Percentiles rank a stretch among this genome's conserved stretches.
phyloP scores from a whole-genome alignment of 768 basidiomycete genomes.

The Gymnopilus junonius region DNA sequence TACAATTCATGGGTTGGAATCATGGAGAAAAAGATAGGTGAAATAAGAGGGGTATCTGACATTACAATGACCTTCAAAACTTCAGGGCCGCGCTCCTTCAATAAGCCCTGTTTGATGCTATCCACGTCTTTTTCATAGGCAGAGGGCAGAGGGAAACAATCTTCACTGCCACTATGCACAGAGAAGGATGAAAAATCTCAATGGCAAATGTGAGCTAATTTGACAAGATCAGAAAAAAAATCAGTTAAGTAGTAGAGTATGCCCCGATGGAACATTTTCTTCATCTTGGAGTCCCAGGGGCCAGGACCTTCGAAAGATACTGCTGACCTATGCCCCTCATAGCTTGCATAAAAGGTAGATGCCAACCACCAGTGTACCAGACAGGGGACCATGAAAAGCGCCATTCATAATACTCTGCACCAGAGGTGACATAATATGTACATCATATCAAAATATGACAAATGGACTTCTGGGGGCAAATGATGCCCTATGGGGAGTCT shows the following conservation, averaged over 20 bases:
- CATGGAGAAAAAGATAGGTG: neutral
- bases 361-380: slow-evolving; percentile 43
- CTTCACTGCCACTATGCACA: slow-evolving; percentile 26
- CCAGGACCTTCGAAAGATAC: slow-evolving; percentile 37
- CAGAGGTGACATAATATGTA: slow-evolving; percentile 38
- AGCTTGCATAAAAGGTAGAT: slow-evolving; percentile 38
- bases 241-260: slow-evolving; percentile 8
- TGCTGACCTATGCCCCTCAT: slow-evolving; percentile 34
- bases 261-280: slow-evolving; percentile 37
- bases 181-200: slow-evolving; percentile 44
- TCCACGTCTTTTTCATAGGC: slow-evolving; percentile 39
- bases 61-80: slow-evolving; percentile 45
- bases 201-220: slow-evolving; percentile 46
- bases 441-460: slow-evolving; percentile 38
- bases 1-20: neutral
- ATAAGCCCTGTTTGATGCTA: slow-evolving; percentile 40
- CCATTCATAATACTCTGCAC: slow-evolving; percentile 36
- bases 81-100: slow-evolving; percentile 28
- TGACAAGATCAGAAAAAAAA: neutral
- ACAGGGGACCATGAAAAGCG: slow-evolving; percentile 42
- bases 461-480: slow-evolving; percentile 31
- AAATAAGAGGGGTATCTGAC: slow-evolving; percentile 33
- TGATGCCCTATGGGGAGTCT: slow-evolving; percentile 29
- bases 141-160: slow-evolving; percentile 43
- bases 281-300: slow-evolving; percentile 16